Evolutionary conservation across 2,329 filamentous ascomycete genomes (phyloP), one percentile per base, ranked within the genome.

Genomic region (Sarocladium kiliense): DNA sequence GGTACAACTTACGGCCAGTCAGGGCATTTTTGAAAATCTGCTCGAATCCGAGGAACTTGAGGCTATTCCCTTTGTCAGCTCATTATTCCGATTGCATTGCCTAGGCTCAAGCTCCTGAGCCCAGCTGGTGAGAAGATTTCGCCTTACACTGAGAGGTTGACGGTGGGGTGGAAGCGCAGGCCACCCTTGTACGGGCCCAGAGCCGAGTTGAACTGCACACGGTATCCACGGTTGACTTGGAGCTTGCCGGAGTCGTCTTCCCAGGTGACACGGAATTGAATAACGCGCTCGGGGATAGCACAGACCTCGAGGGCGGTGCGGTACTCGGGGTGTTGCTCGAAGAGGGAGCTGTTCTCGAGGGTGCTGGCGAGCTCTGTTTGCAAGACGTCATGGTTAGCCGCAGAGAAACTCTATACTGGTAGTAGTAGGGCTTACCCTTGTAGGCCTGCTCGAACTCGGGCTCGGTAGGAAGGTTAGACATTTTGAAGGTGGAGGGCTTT

Each of bases 1-100:
- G n/a, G 36, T 7, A 42, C 42, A 32, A 84, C 89, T 80, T 79
- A 92, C 88, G 77, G 69, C 94, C 94, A 59, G 94, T 97, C 64
- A 97, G 79, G 63, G 94, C 94, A 89, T 97, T 97, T 85, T 97
- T 97, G 84, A 97, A 97, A 77, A 93, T 95, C 79, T 97, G 94
- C 85, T 99, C 94, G 68, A 97, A 97, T 62, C 93, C 94, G 69
- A 99, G 83, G 79, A 97, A 97, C 81, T 99, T 99, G 67, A 99
- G 84, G 68, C 74, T 76, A 54, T 55, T 21, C 23, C 23, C 16
- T 47, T 34, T 42, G 32, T 41, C 41, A 50, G n/a, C 53, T 50
- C 14, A 12, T 30, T 21, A 3, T 5, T 23, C 18, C 9, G 4
- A 19, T 10, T 11, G 7, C 11, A 18, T 30, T 5, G 23, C 27